Evolutionary conservation across 2,329 filamentous ascomycete genomes (phyloP).

Genomic region (Dichotomopilus funicola): DNA sequence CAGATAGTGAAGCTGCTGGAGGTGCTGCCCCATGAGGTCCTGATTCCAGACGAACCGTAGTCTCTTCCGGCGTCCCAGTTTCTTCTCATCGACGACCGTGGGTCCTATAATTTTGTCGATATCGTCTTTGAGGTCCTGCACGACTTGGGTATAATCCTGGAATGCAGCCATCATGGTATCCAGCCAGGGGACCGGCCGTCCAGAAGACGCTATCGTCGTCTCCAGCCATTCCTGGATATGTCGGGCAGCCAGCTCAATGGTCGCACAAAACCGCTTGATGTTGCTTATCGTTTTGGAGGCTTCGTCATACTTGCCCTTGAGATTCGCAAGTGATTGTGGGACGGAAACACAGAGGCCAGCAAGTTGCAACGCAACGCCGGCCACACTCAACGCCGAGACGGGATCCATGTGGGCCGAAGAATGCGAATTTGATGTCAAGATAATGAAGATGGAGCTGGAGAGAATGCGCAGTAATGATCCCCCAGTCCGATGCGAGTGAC

Average conservation of each 20-base stretch:
- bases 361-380: too few relatives aligned
- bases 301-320: too few relatives aligned
- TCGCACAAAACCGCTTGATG: background rate
- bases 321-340: too few relatives aligned
- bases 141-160: background rate
- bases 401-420: too few relatives aligned
- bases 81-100: background rate
- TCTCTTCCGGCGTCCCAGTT: background rate
- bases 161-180: background rate
- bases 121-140: background rate
- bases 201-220: background rate
- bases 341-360: too few relatives aligned
- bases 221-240: background rate
- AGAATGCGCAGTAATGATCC: too few relatives aligned
- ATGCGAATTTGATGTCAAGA: too few relatives aligned
- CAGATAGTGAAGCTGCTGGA: background rate
- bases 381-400: too few relatives aligned
- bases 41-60: background rate
- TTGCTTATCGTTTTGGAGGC: too few relatives aligned
- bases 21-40: background rate
- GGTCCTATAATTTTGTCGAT: background rate
- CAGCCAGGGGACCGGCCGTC: background rate
- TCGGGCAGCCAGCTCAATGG: background rate
- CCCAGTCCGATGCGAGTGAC: too few relatives aligned
- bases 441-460: too few relatives aligned